A percentile compares a stretch with the other conserved stretches of the same genome.
These are phyloP conservation scores for Clonostachys byssicola DNA, from an alignment of 2,329 filamentous ascomycete genomes.

Conservation along the genomic window DNA sequence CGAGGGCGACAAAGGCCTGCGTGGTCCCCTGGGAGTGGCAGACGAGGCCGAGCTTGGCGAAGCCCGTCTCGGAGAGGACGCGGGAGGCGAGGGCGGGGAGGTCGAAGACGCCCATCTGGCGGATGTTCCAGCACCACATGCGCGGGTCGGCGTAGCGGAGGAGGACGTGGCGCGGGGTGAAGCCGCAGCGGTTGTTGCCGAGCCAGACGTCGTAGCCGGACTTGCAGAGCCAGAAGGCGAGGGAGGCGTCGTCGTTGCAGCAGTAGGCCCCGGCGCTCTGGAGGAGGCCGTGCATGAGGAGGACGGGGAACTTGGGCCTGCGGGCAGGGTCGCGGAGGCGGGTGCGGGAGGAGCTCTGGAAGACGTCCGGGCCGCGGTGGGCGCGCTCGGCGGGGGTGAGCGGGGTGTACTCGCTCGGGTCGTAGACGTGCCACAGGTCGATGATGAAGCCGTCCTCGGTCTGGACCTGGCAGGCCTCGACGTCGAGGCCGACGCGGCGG, in stretches of 20 bases:
- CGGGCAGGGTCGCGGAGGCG: slow-evolving; percentile 34
- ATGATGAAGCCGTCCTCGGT: slow-evolving; percentile 94
- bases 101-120: slow-evolving; percentile 89
- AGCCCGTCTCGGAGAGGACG: slow-evolving; percentile 78
- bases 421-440: slow-evolving; percentile 83
- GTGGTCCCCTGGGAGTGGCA: slow-evolving; percentile 91
- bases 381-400: slow-evolving; percentile 43
- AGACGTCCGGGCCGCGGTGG: slow-evolving; percentile 56
- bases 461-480: slow-evolving; percentile 78
- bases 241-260: slow-evolving; percentile 81
- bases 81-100: slow-evolving; percentile 76
- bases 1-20: slow-evolving; percentile 80
- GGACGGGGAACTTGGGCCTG: slow-evolving; percentile 70
- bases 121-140: slow-evolving; percentile 97
- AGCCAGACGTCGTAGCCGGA: slow-evolving; percentile 93
- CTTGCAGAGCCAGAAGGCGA: slow-evolving; percentile 91
- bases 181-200: slow-evolving; percentile 89
- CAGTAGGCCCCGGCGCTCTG: slow-evolving; percentile 89
- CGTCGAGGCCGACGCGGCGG: slow-evolving; percentile 78
- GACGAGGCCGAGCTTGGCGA: slow-evolving; percentile 76
- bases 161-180: slow-evolving; percentile 69
- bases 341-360: slow-evolving; percentile 32
- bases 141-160: slow-evolving; percentile 73
- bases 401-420: slow-evolving; percentile 68
- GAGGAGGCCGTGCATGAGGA: slow-evolving; percentile 83